These are phyloP conservation scores for Beauveria caledonica DNA, from an alignment of 2,329 filamentous ascomycete genomes.

Conservation along the genomic window DNA sequence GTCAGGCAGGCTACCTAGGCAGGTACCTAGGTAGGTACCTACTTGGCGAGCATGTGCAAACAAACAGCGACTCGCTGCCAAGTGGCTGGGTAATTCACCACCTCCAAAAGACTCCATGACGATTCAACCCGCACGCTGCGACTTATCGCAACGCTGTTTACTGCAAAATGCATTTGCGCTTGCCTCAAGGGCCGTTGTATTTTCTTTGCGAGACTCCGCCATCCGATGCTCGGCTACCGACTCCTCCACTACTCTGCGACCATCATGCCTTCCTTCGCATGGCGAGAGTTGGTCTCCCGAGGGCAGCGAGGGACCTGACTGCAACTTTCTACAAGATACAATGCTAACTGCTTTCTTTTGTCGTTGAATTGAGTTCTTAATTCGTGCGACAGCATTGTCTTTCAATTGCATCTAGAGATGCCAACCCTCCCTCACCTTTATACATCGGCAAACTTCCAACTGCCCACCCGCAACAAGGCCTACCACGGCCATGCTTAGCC, in stretches of 20 bases:
- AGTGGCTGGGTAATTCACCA: background rate
- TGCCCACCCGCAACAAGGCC: background rate
- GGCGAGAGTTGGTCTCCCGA: background rate
- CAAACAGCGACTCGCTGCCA: background rate
- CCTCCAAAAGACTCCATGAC: too few relatives aligned
- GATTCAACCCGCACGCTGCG: too few relatives aligned
- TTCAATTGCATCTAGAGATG: background rate
- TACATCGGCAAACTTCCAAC: background rate
- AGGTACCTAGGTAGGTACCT: too few relatives aligned
- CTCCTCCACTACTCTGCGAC: background rate
- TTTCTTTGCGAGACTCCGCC: background rate
- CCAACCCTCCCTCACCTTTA: background rate
- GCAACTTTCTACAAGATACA: background rate
- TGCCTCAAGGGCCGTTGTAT: background rate
- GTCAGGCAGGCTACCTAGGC: too few relatives aligned
- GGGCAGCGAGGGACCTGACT: background rate
- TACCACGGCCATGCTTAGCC: background rate
- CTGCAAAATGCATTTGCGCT: background rate
- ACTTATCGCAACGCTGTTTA: too few relatives aligned
- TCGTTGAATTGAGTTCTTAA: conserved; percentile 1
- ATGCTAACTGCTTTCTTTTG: background rate
- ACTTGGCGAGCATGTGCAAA: too few relatives aligned
- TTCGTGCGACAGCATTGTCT: background rate
- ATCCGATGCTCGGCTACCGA: background rate
- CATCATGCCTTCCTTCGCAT: background rate